These are phyloP conservation scores for Bretziella fagacearum DNA, from an alignment of 2,329 filamentous ascomycete species.

Conservation along the genomic window DNA sequence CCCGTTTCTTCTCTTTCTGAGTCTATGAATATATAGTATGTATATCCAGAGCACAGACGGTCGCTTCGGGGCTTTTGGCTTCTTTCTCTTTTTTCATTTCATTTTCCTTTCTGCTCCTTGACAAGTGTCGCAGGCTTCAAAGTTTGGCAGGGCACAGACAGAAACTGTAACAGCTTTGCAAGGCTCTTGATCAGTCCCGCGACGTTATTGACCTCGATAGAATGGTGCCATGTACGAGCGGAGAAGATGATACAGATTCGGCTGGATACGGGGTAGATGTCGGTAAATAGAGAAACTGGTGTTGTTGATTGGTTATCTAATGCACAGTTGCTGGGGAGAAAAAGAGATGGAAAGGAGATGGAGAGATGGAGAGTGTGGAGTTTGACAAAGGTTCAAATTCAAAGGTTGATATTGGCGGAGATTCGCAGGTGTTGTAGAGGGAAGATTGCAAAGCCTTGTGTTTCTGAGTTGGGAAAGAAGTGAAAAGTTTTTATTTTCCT, in stretches of 20 bases:
- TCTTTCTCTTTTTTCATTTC: not conserved
- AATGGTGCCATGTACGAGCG: too few species aligned
- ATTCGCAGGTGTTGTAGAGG: too few species aligned
- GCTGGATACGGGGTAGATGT: not conserved
- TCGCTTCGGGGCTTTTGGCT: not conserved
- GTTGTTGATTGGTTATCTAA: too few species aligned
- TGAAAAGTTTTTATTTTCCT: not conserved
- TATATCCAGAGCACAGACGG: not conserved
- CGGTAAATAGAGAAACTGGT: not conserved
- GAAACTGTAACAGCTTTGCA: not conserved
- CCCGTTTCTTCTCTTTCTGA: not conserved
- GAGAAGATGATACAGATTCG: not conserved
- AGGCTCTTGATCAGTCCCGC: not conserved
- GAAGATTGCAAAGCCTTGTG: not conserved
- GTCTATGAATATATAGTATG: not conserved
- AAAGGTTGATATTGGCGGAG: too few species aligned
- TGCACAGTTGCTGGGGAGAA: too few species aligned
- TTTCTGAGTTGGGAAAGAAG: not conserved
- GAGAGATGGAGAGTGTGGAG: too few species aligned
- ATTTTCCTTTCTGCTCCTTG: conserved; percentile 1
- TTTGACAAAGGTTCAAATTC: too few species aligned
- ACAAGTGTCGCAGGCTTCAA: not conserved
- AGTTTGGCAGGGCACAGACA: not conserved
- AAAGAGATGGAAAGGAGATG: too few species aligned
- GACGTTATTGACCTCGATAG: not conserved